Percentiles rank a stretch among this genome's conserved stretches.
Conservation (phyloP, 2,329 filamentous ascomycete genomes). For the Nigrospora sphaerica region DNA sequence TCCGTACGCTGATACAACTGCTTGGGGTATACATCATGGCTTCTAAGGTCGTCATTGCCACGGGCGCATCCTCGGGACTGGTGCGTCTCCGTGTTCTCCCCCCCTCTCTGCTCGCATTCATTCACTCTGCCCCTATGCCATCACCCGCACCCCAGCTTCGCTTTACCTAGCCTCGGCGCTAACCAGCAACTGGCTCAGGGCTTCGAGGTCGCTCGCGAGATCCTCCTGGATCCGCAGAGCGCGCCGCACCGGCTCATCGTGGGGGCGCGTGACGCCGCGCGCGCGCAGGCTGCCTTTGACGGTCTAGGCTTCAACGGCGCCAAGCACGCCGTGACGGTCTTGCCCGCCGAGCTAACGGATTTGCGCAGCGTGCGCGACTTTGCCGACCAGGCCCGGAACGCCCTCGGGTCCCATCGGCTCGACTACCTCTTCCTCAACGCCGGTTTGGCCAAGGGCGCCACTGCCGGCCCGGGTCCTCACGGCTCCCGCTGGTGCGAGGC, state of each 20-base stretch:
- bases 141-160: not conserved
- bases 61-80: slow-evolving; percentile 41
- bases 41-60: slow-evolving; percentile 42
- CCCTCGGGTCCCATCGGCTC: slow-evolving; percentile 14
- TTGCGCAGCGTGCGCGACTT: slow-evolving; percentile 38
- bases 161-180: not conserved
- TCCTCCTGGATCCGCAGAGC: slow-evolving; percentile 33
- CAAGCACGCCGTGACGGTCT: slow-evolving; percentile 32
- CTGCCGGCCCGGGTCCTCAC: slow-evolving; percentile 24
- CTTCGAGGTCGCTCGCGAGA: slow-evolving; percentile 43
- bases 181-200: slow-evolving; percentile 26
- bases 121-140: not conserved
- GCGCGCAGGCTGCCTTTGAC: slow-evolving; percentile 32
- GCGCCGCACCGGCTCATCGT: slow-evolving; percentile 39
- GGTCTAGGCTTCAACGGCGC: slow-evolving; percentile 31
- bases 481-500: slow-evolving; percentile 43
- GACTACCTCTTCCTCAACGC: slow-evolving; percentile 46
- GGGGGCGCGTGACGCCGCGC: slow-evolving; percentile 37
- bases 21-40: no score
- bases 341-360: slow-evolving; percentile 41
- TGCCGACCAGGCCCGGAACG: slow-evolving; percentile 33
- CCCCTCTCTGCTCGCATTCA: not conserved
- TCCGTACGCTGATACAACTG: no score
- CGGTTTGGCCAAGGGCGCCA: slow-evolving; percentile 27
- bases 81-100: slow-evolving; percentile 21